phyloP scores from a whole-genome alignment of 75 land plant genomes.

The Azolla pinnata region DNA sequence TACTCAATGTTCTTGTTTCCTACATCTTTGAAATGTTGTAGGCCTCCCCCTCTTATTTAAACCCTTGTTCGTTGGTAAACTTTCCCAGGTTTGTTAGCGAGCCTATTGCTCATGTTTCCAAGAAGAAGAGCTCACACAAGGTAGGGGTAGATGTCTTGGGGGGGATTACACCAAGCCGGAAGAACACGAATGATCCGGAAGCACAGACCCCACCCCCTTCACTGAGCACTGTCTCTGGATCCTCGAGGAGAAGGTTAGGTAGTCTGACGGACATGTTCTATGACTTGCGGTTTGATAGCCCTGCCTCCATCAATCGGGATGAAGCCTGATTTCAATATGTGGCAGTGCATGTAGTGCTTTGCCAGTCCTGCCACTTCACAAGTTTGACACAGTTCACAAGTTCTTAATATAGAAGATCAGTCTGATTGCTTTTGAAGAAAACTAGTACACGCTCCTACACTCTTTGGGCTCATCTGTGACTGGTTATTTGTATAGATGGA shows the following conservation, averaged over 20 bases:
- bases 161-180: constrained; percentile 13
- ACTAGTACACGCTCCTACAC: too few relatives aligned
- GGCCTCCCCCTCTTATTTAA: not conserved
- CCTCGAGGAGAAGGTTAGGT: constrained; percentile 3
- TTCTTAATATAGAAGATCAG: too few relatives aligned
- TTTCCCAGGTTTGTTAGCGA: constrained; percentile 14
- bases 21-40: not conserved
- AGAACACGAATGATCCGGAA: not conserved
- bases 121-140: too few relatives aligned
- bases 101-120: constrained; percentile 12
- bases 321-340: too few relatives aligned
- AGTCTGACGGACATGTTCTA: constrained; percentile 17
- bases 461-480: too few relatives aligned
- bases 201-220: constrained; percentile 8
- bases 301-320: too few relatives aligned
- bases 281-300: constrained; percentile 19
- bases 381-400: too few relatives aligned
- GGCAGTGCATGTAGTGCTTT: too few relatives aligned
- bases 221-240: not conserved
- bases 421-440: too few relatives aligned
- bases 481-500: too few relatives aligned
- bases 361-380: too few relatives aligned
- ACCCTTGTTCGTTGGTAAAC: not conserved
- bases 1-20: not conserved
- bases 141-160: constrained; percentile 4